phyloP scores from a whole-genome alignment of 108 stramenopile genomes.

The Nannochloropsis gaditana region DNA sequence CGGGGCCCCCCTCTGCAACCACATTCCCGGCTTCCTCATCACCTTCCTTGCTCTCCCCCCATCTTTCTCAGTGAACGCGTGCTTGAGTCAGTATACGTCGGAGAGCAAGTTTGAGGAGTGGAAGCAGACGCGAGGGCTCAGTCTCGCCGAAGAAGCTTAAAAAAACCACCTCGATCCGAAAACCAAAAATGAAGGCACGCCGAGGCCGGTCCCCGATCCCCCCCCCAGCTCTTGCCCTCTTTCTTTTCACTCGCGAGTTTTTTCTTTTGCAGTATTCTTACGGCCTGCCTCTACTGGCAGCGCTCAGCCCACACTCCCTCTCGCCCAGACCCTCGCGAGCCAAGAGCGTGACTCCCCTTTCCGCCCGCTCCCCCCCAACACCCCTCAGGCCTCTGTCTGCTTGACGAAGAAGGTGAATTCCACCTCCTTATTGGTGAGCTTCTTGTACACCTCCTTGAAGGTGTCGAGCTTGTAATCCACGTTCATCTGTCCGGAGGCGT shows the following conservation, averaged over 20 bases:
- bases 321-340: no score
- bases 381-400: conserved; percentile 23
- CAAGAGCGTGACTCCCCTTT: neutral
- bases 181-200: no score
- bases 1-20: no score
- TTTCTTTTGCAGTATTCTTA: no score
- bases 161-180: no score
- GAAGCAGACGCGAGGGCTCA: neutral
- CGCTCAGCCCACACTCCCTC: no score
- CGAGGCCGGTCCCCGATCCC: no score
- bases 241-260: no score
- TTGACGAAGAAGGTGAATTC: conserved; percentile 64
- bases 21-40: neutral
- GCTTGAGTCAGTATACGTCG: neutral
- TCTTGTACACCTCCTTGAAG: conserved; percentile 91
- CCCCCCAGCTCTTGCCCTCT: no score
- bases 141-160: no score
- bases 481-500: conserved; percentile 63
- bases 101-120: conserved; percentile 15
- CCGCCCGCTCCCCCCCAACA: neutral
- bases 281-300: no score
- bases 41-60: neutral
- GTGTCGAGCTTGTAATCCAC: conserved; percentile 93
- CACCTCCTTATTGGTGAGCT: conserved; percentile 98
- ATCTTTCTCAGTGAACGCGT: neutral